Conservation (phyloP, 2,329 filamentous ascomycete genomes). For the Tolypocladium tundrense region DNA sequence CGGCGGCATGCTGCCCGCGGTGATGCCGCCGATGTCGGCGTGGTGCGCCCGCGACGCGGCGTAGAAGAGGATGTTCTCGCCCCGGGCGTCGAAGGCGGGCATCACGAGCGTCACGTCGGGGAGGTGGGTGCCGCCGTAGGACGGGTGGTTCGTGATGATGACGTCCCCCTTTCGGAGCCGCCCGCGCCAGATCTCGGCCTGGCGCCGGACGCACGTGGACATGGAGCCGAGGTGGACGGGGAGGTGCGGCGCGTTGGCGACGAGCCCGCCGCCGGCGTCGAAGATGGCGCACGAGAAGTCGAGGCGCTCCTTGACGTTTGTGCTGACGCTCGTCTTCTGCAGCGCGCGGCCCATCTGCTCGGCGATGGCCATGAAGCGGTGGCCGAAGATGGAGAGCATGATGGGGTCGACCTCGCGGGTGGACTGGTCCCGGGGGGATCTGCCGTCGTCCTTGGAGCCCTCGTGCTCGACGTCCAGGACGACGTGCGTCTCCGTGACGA, state of each 20-base stretch:
- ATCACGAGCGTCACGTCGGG: conserved; percentile 28
- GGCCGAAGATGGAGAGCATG: conserved; percentile 65
- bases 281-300: conserved; percentile 78
- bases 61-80: conserved; percentile 30
- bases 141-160: conserved; percentile 23
- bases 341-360: conserved; percentile 74
- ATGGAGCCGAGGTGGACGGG: conserved; percentile 70
- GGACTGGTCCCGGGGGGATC: conserved; percentile 43
- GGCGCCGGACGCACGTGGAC: conserved; percentile 65
- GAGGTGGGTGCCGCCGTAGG: conserved; percentile 26
- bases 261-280: conserved; percentile 60
- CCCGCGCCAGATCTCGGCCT: conserved; percentile 55
- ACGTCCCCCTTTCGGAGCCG: conserved; percentile 23
- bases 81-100: conserved; percentile 36
- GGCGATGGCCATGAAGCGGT: conserved; percentile 76
- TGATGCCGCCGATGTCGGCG: conserved; percentile 58
- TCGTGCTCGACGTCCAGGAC: conserved; percentile 34
- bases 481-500: conserved; percentile 22
- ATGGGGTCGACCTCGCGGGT: conserved; percentile 38
- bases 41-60: conserved; percentile 53
- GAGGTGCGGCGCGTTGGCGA: conserved; percentile 66
- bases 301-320: conserved; percentile 71
- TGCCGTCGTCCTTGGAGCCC: conserved; percentile 58
- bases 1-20: conserved; percentile 75
- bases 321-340: conserved; percentile 68